These are phyloP conservation scores for Lactifluus piperatus DNA, from an alignment of 768 basidiomycete genomes.

Conservation along the genomic window DNA sequence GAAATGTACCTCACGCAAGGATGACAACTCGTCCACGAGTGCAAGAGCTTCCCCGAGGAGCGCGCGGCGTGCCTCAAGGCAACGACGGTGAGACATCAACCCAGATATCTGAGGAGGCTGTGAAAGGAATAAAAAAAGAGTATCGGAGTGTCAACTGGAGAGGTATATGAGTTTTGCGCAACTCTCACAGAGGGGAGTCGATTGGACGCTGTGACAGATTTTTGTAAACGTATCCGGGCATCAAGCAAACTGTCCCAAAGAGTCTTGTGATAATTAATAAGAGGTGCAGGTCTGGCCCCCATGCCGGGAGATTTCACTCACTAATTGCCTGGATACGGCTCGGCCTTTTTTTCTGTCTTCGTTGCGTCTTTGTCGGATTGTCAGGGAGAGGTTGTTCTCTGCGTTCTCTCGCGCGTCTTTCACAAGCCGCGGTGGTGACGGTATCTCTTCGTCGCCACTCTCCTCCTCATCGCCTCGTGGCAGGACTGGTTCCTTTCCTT, in stretches of 20 bases:
- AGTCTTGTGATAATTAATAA: constrained; percentile 34
- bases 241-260: constrained; percentile 86
- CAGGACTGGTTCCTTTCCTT: constrained; percentile 20
- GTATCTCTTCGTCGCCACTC: constrained; percentile 19
- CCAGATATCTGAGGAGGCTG: constrained; percentile 29
- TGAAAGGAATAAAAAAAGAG: constrained; percentile 22
- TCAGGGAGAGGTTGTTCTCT: constrained; percentile 40
- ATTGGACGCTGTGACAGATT: constrained; percentile 58
- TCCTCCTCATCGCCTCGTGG: constrained; percentile 21
- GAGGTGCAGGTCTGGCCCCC: background rate
- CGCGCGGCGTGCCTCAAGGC: constrained; percentile 37
- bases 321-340: constrained; percentile 78
- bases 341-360: constrained; percentile 75
- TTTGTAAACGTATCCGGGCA: constrained; percentile 88
- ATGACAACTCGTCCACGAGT: constrained; percentile 59
- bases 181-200: constrained; percentile 52
- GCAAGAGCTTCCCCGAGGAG: constrained; percentile 52
- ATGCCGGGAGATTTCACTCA: constrained; percentile 30
- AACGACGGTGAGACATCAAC: constrained; percentile 29
- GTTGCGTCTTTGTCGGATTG: constrained; percentile 50
- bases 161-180: background rate
- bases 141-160: constrained; percentile 13
- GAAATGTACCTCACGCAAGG: constrained; percentile 53
- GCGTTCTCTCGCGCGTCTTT: constrained; percentile 5
- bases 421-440: background rate